A percentile compares a stretch with the other conserved stretches of the same genome.
These are phyloP conservation scores for Cudoniella acicularis DNA, from an alignment of 495 filamentous ascomycete genomes.

Conservation along the genomic window DNA sequence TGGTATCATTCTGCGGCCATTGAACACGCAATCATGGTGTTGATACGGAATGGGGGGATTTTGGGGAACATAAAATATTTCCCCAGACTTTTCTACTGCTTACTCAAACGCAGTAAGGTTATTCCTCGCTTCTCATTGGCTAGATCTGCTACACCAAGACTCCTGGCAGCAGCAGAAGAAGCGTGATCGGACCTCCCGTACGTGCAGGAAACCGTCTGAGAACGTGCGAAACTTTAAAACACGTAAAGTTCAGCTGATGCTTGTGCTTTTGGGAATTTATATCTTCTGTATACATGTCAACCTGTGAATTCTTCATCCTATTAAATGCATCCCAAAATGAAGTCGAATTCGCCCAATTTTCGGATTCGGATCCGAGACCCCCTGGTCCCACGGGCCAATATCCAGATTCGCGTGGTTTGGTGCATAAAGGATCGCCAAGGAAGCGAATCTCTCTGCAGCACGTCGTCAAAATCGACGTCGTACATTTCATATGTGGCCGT, in stretches of 20 bases:
- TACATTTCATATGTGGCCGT: background rate
- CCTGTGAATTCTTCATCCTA: no score
- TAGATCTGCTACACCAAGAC: background rate
- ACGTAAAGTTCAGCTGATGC: background rate
- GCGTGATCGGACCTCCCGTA: background rate
- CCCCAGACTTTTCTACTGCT: slow-evolving; percentile 15
- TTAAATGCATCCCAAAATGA: no score
- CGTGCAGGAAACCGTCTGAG: background rate
- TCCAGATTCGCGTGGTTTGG: slow-evolving; percentile 1
- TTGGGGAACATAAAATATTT: background rate
- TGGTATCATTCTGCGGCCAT: slow-evolving; percentile 24
- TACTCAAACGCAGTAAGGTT: background rate
- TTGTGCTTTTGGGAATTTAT: background rate
- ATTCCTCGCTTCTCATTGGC: slow-evolving; percentile 1
- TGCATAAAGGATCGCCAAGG: slow-evolving; percentile 14
- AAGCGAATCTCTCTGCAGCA: slow-evolving; percentile 10
- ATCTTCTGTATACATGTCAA: background rate
- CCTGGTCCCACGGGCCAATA: background rate
- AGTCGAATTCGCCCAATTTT: background rate
- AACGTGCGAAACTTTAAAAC: background rate
- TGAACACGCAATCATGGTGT: slow-evolving; percentile 1
- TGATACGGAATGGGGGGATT: background rate
- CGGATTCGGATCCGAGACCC: background rate
- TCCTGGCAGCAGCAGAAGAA: background rate
- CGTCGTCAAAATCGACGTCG: slow-evolving; percentile 6